Base-by-base conservation (phyloP, 176 grass and related monocot genomes). In the Cocos nucifera region DNA sequence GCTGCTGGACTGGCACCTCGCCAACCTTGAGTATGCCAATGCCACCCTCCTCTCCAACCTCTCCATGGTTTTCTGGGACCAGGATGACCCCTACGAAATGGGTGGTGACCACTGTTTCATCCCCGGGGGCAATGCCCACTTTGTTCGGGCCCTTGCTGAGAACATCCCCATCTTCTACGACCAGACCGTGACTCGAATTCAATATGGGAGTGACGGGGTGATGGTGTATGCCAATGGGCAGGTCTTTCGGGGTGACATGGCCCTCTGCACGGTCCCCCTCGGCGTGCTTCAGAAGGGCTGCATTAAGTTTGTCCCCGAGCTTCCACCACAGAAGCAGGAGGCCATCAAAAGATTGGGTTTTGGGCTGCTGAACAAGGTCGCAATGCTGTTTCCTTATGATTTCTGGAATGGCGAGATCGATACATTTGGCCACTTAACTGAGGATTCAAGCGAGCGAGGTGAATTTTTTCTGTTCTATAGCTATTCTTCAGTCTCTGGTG, bases 1-100 rank as follows among this genome's bases (percentile, higher is more conserved):
- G 87, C 83, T 97, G 72, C 87, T 97, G 50, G 79, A 97, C 39
- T 97, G 93, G 93, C 87, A 97, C 70, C 78, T 97, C 19, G 93
- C 93, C 2, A 97, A 92, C 70, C 78, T 97, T 21, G 93, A 92
- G 69, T 97, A 97, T 75, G 93, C 93, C 19, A 97, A 97, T 78
- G 93, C 93, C 18, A 79, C 93, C 17, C 73, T 69, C 57, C 87
- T 97, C 51, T 80, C 81, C 32, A 81, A 97, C 65, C 87, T 92
- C 57, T 97, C 87, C 17, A 97, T 92, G 93, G 87, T 71, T 56
- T 91, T 88, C 52, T 97, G 93, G 93, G 93, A 97, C 53, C 93
- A 97, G 78, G 93, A 97, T 66, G 93, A 97, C 63, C 93, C 93
- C 3, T 97, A 91, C 20, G 93, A 97, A 75, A 97, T 97, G 93